These are phyloP conservation scores for Chimonanthus salicifolius DNA, from an alignment of 164 flowering plant species.

Conservation along the genomic window DNA sequence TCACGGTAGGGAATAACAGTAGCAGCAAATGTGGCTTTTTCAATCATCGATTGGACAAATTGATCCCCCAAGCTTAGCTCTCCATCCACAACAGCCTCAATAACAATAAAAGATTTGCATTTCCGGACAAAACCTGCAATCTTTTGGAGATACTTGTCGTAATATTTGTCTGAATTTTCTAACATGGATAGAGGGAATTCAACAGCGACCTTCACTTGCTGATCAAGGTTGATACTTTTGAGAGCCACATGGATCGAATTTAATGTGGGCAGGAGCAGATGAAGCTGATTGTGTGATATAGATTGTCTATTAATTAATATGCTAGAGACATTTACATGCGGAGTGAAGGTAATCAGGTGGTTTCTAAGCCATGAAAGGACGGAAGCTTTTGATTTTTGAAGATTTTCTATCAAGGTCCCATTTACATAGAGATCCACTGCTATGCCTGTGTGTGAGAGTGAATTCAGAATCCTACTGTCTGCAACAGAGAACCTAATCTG, in stretches of 20 bases:
- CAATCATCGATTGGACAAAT: constrained; percentile 22
- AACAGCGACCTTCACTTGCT: constrained; percentile 29
- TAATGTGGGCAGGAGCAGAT: constrained; percentile 26
- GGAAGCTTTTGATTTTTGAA: constrained; percentile 18
- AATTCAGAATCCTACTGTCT: constrained; percentile 19
- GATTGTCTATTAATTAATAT: constrained; percentile 11
- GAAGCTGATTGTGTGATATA: not conserved
- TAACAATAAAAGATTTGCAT: constrained; percentile 22
- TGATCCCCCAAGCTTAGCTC: constrained; percentile 29
- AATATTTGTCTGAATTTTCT: constrained; percentile 16
- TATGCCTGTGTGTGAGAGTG: constrained; percentile 18
- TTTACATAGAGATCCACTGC: constrained; percentile 37
- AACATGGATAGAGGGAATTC: constrained; percentile 27
- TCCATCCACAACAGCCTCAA: constrained; percentile 24
- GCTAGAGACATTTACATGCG: constrained; percentile 27
- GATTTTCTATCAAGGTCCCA: constrained; percentile 9
- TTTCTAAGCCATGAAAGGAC: constrained; percentile 31
- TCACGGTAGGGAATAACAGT: constrained; percentile 19
- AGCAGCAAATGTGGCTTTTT: constrained; percentile 24
- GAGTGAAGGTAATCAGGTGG: constrained; percentile 16
- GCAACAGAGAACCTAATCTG: constrained; percentile 26
- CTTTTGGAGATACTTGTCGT: constrained; percentile 17
- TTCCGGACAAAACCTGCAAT: constrained; percentile 23
- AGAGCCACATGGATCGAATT: constrained; percentile 33
- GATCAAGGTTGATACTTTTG: constrained; percentile 17